These are phyloP conservation scores for Trametes punicea DNA, from an alignment of 768 basidiomycete species.

Conservation along the genomic window DNA sequence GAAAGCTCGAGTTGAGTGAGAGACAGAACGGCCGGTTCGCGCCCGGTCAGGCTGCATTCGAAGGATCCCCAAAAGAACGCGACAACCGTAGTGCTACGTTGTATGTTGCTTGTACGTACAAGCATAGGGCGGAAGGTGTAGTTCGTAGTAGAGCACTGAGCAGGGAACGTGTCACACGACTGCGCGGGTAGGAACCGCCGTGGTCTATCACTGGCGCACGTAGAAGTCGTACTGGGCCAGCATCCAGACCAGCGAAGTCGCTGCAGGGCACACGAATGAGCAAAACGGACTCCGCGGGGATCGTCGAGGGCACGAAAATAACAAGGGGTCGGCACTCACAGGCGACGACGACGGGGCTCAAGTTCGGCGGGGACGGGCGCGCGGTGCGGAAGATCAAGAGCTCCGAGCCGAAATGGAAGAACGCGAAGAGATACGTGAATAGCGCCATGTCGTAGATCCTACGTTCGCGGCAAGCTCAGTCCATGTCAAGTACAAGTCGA, in stretches of 20 bases:
- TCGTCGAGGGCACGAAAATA: background rate
- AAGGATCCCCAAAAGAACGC: background rate
- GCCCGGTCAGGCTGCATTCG: background rate
- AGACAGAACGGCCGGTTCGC: background rate
- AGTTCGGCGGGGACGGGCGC: slow-evolving; percentile 51
- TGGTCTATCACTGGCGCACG: slow-evolving; percentile 39
- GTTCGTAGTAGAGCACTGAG: background rate
- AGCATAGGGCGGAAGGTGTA: background rate
- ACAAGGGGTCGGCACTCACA: slow-evolving; percentile 51
- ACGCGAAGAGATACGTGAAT: slow-evolving; percentile 85
- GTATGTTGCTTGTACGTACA: background rate
- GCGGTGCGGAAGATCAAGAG: slow-evolving; percentile 78
- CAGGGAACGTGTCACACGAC: background rate
- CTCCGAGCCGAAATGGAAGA: slow-evolving; percentile 87
- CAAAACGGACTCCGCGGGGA: background rate
- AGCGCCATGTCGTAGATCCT: slow-evolving; percentile 91
- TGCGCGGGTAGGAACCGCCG: background rate
- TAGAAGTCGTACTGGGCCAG: slow-evolving; percentile 78
- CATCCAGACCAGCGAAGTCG: slow-evolving; percentile 80
- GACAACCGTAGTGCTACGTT: background rate
- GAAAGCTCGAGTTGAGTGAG: background rate
- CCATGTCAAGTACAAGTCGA: background rate
- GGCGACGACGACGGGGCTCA: slow-evolving; percentile 81
- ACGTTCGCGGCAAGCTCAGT: slow-evolving; percentile 10
- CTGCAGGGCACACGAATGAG: slow-evolving; percentile 37